phyloP scores from a whole-genome alignment of 208 protist genomes.

The Tritrichomonas musculus region DNA sequence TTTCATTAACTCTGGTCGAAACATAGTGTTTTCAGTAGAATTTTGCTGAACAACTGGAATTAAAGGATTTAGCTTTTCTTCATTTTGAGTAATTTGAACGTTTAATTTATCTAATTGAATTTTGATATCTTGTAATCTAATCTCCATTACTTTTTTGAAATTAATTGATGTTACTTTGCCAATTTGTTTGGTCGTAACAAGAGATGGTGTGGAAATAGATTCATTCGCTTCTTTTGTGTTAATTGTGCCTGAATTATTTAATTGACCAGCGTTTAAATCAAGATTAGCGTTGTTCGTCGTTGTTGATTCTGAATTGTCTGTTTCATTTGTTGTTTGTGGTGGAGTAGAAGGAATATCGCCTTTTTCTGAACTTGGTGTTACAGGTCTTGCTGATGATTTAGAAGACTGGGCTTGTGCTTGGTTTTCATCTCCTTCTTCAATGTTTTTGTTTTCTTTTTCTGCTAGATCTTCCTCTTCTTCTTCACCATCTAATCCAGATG shows the following conservation, averaged over 20 bases:
- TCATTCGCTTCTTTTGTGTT: not conserved
- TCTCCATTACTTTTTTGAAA: not conserved
- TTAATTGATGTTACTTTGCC: not conserved
- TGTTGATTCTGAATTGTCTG: not conserved
- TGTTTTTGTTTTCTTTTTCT: not conserved
- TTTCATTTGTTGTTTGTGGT: no score
- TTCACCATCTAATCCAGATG: not conserved
- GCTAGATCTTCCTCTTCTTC: not conserved
- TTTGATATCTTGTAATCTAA: not conserved
- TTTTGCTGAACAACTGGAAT: not conserved
- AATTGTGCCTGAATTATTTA: no score
- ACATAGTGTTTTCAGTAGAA: no score
- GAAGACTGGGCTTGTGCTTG: not conserved
- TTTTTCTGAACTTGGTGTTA: no score
- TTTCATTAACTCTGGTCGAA: not conserved
- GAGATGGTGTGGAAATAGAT: not conserved
- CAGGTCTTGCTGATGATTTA: no score
- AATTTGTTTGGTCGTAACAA: not conserved
- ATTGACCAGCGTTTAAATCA: no score
- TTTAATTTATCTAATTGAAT: not conserved
- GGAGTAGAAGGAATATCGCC: no score
- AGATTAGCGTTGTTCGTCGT: not conserved
- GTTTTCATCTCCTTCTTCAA: not conserved
- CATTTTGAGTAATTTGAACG: not conserved
- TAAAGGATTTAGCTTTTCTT: not conserved